Percentiles rank a stretch among this genome's conserved stretches.
Conservation (phyloP, 768 basidiomycete species). For the Russula olivacea region DNA sequence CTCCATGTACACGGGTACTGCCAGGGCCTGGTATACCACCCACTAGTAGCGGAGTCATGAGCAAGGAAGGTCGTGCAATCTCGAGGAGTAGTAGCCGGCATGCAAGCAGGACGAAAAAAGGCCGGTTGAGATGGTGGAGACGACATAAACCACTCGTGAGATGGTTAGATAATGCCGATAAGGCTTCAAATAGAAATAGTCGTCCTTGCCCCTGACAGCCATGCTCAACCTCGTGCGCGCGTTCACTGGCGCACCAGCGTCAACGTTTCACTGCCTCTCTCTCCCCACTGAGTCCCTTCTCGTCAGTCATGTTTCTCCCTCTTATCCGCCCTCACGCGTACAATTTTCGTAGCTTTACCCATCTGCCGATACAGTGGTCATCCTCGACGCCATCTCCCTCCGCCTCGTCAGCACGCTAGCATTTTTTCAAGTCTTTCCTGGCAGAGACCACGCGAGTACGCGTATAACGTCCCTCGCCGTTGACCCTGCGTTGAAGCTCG, state of each 20-base stretch:
- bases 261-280: constrained; percentile 50
- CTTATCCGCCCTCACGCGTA: constrained; percentile 14
- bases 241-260: constrained; percentile 48
- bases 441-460: constrained; percentile 39
- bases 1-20: too few species aligned
- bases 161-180: too few species aligned
- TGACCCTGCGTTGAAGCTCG: constrained; percentile 76
- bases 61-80: too few species aligned
- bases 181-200: too few species aligned
- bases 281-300: constrained; percentile 52
- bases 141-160: too few species aligned
- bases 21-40: too few species aligned
- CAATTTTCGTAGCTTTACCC: constrained; percentile 52
- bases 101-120: too few species aligned
- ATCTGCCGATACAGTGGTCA: constrained; percentile 61
- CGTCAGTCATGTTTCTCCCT: constrained; percentile 39
- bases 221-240: constrained; percentile 47
- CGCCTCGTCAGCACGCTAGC: constrained; percentile 62
- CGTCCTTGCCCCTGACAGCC: background rate
- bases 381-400: constrained; percentile 66
- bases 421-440: constrained; percentile 78
- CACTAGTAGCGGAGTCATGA: too few species aligned
- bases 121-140: too few species aligned
- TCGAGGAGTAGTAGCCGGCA: too few species aligned
- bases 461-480: constrained; percentile 58